Percentiles rank a stretch among this genome's conserved stretches.
Evolutionary conservation across 2,329 filamentous ascomycete genomes (phyloP).

Genomic region (Fusarium sp.): DNA sequence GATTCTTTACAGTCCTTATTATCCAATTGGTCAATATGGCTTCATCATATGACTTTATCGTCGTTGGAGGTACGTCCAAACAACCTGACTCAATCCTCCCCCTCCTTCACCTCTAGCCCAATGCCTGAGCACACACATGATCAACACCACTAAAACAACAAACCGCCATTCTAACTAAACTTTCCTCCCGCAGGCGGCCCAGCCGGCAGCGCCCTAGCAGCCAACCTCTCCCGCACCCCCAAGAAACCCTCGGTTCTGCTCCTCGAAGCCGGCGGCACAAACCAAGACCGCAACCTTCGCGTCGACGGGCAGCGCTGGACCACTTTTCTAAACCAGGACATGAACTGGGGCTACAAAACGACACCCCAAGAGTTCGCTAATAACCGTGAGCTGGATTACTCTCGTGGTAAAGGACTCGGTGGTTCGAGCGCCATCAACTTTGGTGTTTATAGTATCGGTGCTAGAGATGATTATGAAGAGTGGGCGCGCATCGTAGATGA

Average conservation of each 20-base stretch:
- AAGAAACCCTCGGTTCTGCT: slow-evolving; percentile 65
- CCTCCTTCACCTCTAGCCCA: not conserved
- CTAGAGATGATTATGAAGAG: slow-evolving; percentile 68
- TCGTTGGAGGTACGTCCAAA: slow-evolving; percentile 35
- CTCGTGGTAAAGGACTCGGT: slow-evolving; percentile 61
- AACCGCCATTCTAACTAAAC: not conserved
- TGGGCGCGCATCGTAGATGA: slow-evolving; percentile 68
- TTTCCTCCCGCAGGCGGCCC: slow-evolving; percentile 54
- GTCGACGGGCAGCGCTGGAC: slow-evolving; percentile 66
- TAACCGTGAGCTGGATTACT: slow-evolving; percentile 58
- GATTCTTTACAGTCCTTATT: not conserved
- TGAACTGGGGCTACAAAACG: slow-evolving; percentile 65
- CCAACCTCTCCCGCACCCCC: slow-evolving; percentile 58
- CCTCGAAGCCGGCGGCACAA: slow-evolving; percentile 66
- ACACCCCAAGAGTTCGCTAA: slow-evolving; percentile 56
- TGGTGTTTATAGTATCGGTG: slow-evolving; percentile 63
- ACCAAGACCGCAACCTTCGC: slow-evolving; percentile 58
- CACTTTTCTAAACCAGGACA: slow-evolving; percentile 57
- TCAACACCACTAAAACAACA: not conserved
- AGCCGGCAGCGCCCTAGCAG: slow-evolving; percentile 66
- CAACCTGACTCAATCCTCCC: not conserved
- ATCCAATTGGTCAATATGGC: slow-evolving; percentile 1
- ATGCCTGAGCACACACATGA: not conserved
- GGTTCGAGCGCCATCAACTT: slow-evolving; percentile 66
- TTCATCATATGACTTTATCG: slow-evolving; percentile 29